phyloP scores from a whole-genome alignment of 192 early-diverging fungal genomes.

The Backusella circina region DNA sequence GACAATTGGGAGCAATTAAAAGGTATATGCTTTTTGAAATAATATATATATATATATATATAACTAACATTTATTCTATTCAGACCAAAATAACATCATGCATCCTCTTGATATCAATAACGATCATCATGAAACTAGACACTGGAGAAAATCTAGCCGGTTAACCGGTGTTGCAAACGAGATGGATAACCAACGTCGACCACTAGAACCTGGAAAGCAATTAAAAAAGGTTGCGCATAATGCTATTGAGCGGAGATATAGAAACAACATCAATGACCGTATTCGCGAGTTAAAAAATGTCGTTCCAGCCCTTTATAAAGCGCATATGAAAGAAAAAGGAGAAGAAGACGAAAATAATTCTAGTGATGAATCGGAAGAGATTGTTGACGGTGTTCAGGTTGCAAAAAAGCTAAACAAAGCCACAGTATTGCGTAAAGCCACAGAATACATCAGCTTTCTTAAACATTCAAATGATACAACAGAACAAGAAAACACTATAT shows the following conservation, averaged over 20 bases:
- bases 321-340: constrained; percentile 20
- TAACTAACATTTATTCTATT: neutral
- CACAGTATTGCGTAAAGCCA: constrained; percentile 85
- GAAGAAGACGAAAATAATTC: constrained; percentile 42
- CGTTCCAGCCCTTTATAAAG: constrained; percentile 75
- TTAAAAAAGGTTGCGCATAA: constrained; percentile 94
- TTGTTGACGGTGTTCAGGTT: constrained; percentile 77
- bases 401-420: constrained; percentile 95
- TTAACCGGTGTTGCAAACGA: neutral
- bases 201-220: constrained; percentile 38
- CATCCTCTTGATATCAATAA: neutral
- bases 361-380: constrained; percentile 28
- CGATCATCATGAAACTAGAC: constrained; percentile 12
- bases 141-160: constrained; percentile 5
- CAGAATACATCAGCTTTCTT: constrained; percentile 81
- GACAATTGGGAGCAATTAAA: neutral
- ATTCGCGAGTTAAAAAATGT: constrained; percentile 84
- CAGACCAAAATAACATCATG: neutral
- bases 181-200: neutral
- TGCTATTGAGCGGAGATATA: constrained; percentile 91
- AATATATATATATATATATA: neutral
- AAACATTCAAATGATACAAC: constrained; percentile 39
- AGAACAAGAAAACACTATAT: constrained; percentile 44
- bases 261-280: constrained; percentile 97
- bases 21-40: neutral